Evolutionary conservation across 805 yeast species (phyloP), one percentile per base, ranked within the genome.

Genomic region (Cephaloascus albidus): DNA sequence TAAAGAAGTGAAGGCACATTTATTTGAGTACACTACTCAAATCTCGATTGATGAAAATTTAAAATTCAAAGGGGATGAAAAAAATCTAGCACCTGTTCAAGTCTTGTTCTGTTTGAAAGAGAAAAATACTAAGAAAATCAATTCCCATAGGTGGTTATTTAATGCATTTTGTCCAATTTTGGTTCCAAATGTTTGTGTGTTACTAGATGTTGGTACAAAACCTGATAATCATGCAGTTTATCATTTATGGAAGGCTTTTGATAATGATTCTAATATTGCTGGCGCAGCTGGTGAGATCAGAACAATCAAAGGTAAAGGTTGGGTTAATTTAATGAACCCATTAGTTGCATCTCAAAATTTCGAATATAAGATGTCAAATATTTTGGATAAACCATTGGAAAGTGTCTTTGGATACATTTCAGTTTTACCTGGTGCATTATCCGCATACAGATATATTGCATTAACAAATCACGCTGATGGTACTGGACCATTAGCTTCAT

Each of bases 221-320:
- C 95, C 97, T n/a, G 88, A 87, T 46, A 74, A 76, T 36, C 79
- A 83, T 39, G 90, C 97, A 0, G 68, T 90, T 19, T 94, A 93
- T 54, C 93, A 90, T 50, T 67, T 93, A 43, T 93, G 99, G 99
- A 93, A 93, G 60, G 95, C 96, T 0, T 93, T 93, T 59, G 98
- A 93, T 58, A 74, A 79, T 49, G 97, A 93, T 55, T 88, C 97
- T 1, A 89, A 90, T 51, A 96, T 93, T 39, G 99, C 96, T 0
- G 99, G 99, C 45, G 98, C 96, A 1, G 97, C 97, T 12, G 99
- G 99, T 45, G 97, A 93, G 59, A 89, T 93, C 54, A 84, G 84
- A 45, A 87, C 97, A 0, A 82, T 90, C 85, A 88, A 87, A 51
- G 99, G 98, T 35, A 84, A 79, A 50, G 83, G 79, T 20, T 87